Evolutionary conservation across 148 eudicot species (phyloP), one percentile per base, ranked within the genome.

Genomic region (Vaccinium macrocarpon): DNA sequence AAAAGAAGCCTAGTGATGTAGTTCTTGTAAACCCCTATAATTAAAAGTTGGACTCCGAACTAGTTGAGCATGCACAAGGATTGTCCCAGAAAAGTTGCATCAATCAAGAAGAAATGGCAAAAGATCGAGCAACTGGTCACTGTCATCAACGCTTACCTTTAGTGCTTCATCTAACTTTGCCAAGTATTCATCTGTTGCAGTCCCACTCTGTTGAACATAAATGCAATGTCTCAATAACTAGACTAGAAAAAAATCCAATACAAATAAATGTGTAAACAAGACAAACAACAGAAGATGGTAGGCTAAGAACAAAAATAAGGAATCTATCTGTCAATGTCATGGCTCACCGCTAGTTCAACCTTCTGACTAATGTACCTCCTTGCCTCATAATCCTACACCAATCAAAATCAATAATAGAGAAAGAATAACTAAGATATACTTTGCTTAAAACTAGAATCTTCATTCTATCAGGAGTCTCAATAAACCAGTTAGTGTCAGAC

Each of bases 261-360:
- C n/a, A n/a, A n/a, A n/a, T n/a, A n/a, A n/a, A n/a, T n/a, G n/a
- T n/a, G n/a, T n/a, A n/a, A n/a, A n/a, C n/a, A n/a, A n/a, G n/a
- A n/a, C n/a, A n/a, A n/a, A 29, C 32, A 29, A 29, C 32, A 29
- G 32, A 29, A 49, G 70, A 32, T 79, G 48, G 74, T 32, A 81
- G 6, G 19, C 29, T 76, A 57, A 87, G 50, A 64, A 78, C 85
- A 74, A 52, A 19, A 66, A 77, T 14, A 19, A 78, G 32, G 29
- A 16, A 51, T 29, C 48, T 52, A 42, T 42, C 46, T 42, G 0
- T 57, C 49, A 27, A 83, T 49, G n/a, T 2, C n/a, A 77, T 80
- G 70, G 78, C 92, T 92, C 86, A 96, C 99, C 86, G 11, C 82
- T 73, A 94, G 90, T 93, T 96, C 94, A 92, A 96, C 95, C 88